Evolutionary conservation across 2,329 filamentous ascomycete genomes (phyloP).

Genomic region (Aspergillus clavatus): DNA sequence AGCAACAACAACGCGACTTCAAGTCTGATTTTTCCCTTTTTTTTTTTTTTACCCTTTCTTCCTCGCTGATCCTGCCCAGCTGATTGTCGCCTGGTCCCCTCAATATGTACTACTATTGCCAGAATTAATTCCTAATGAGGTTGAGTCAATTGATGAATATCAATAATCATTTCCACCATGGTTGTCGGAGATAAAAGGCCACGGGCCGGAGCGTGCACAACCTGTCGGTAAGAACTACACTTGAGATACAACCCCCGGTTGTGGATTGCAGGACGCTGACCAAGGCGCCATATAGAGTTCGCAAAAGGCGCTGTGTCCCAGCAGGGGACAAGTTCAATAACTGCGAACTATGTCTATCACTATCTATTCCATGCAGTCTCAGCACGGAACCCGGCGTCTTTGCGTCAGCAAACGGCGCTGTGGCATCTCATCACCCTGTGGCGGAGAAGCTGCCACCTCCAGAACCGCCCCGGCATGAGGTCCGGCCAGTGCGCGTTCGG

Average conservation of each 20-base stretch:
- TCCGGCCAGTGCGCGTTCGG: neutral
- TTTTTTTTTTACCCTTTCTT: neutral
- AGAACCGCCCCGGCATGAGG: neutral
- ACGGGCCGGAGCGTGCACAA: constrained; percentile 13
- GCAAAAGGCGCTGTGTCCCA: constrained; percentile 17
- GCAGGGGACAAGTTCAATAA: constrained; percentile 4
- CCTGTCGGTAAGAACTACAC: constrained; percentile 9
- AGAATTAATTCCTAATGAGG: neutral
- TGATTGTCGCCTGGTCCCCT: neutral
- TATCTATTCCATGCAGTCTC: constrained; percentile 12
- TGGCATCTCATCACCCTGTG: neutral
- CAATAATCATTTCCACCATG: neutral
- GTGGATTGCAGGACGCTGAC: neutral
- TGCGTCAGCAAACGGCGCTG: neutral
- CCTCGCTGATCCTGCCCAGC: neutral
- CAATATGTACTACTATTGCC: neutral
- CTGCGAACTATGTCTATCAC: constrained; percentile 13
- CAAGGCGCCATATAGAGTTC: constrained; percentile 3
- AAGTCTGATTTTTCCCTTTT: neutral
- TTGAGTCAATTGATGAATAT: constrained; percentile 1
- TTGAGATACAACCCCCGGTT: neutral
- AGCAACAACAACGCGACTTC: constrained; percentile 1
- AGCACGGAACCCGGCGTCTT: neutral
- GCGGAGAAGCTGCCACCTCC: neutral
- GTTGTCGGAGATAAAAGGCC: constrained; percentile 6